Conservation (phyloP, 2,329 filamentous ascomycete genomes). For the Exophiala oligosperma region DNA sequence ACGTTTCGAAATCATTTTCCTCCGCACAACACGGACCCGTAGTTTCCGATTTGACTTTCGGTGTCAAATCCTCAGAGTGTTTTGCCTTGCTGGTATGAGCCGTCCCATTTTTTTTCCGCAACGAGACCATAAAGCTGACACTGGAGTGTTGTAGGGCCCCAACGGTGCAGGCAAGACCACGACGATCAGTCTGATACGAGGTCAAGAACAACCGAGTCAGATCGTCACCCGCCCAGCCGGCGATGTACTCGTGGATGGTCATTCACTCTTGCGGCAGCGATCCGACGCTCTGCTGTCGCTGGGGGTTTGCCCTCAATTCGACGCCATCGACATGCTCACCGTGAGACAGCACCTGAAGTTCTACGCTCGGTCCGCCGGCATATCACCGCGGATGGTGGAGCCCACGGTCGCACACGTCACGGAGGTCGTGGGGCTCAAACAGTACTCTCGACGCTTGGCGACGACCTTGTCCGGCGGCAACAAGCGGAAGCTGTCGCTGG, state of each 20-base stretch:
- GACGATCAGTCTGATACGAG: constrained; percentile 44
- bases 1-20: constrained; percentile 23
- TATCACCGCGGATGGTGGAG: constrained; percentile 60
- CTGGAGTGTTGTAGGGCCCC: constrained; percentile 45
- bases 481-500: constrained; percentile 75
- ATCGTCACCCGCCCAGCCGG: not conserved
- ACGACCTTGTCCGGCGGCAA: constrained; percentile 76
- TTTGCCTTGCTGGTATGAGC: constrained; percentile 20
- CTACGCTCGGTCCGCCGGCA: constrained; percentile 29
- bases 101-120: no score
- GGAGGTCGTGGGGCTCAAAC: constrained; percentile 70
- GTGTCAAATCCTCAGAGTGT: constrained; percentile 41
- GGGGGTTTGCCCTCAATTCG: constrained; percentile 38
- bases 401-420: constrained; percentile 73
- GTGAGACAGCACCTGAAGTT: constrained; percentile 17
- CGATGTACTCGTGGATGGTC: constrained; percentile 19
- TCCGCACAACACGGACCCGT: constrained; percentile 2
- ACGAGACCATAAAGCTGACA: not conserved
- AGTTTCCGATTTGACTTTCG: constrained; percentile 39
- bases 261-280: constrained; percentile 21
- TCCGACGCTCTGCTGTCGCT: constrained; percentile 28
- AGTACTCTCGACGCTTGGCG: constrained; percentile 72
- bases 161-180: constrained; percentile 52
- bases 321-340: constrained; percentile 37
- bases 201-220: constrained; percentile 1